Percentiles rank a stretch among this genome's conserved stretches.
Conservation (phyloP, 345 rosid genomes). For the Euphorbia pulcherrima region DNA sequence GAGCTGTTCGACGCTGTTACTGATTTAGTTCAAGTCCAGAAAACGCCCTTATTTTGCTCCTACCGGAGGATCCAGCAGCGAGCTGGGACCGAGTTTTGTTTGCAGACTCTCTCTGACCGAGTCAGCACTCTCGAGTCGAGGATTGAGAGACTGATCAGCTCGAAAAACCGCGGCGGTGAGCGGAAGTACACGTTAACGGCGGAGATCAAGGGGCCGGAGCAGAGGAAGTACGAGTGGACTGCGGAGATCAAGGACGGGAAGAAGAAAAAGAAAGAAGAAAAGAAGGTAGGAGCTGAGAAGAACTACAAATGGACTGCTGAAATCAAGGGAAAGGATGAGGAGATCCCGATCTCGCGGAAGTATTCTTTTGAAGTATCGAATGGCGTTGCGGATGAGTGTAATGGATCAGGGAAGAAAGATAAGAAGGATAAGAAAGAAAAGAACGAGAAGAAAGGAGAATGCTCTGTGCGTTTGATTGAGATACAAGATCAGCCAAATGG, state of each 20-base stretch:
- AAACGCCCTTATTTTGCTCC: conserved; percentile 39
- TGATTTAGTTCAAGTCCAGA: conserved; percentile 58
- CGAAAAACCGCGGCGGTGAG: conserved; percentile 37
- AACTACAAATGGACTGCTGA: conserved; percentile 73
- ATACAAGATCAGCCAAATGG: conserved; percentile 48
- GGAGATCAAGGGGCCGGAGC: conserved; percentile 64
- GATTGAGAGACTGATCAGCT: conserved; percentile 45
- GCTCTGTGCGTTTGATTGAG: conserved; percentile 53
- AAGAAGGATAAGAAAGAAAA: conserved; percentile 30
- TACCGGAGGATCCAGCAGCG: conserved; percentile 48
- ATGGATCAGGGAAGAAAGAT: conserved; percentile 38
- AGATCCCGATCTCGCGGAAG: conserved; percentile 43
- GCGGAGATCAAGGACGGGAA: conserved; percentile 54
- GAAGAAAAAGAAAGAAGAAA: conserved; percentile 27
- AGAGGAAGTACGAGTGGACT: conserved; percentile 65
- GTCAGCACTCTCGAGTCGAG: conserved; percentile 62
- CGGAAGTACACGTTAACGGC: conserved; percentile 78
- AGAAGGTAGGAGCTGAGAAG: conserved; percentile 33
- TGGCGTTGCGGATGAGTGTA: conserved; percentile 38
- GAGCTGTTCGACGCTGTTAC: conserved; percentile 45
- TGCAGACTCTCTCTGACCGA: conserved; percentile 54
- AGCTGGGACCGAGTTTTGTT: conserved; percentile 32
- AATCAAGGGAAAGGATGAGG: conserved; percentile 60
- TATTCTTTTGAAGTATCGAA: conserved; percentile 56
- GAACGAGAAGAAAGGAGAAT: conserved; percentile 43